Evolutionary conservation across 2,329 filamentous ascomycete species (phyloP), one percentile per base, ranked within the genome.

Genomic region (Tolypocladium sp.): DNA sequence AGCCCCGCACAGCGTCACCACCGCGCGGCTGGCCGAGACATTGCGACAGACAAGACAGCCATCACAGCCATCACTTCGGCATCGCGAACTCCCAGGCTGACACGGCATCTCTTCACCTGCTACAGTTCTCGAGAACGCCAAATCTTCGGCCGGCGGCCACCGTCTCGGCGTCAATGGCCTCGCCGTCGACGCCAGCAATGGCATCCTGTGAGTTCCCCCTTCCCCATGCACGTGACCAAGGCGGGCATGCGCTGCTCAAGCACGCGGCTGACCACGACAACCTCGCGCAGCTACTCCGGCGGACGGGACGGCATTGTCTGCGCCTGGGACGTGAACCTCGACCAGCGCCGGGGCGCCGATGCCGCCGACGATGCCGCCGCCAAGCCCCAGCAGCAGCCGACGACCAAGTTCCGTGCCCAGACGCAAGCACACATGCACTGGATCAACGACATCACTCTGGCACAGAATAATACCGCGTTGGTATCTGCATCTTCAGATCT

Each of bases 271-370:
- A 59, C 52, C 59, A 52, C 49, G 52, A 56, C 55, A 53, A 59
- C 61, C 63, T 57, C 63, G 59, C 56, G 10, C 62, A 97, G 92
- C 68, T 99, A 97, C 77, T 97, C 94, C 53, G 94, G 91, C 65
- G 94, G 94, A 61, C 88, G 94, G 70, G 94, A 99, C 75, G 94
- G 94, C 67, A 89, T 94, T 56, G 88, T 99, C 65, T 99, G 94
- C 77, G 91, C 93, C 62, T 99, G 94, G 94, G 88, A 97, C 73
- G 79, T 97, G 57, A 84, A 91, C 68, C 84, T 90, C 69, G 82
- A 91, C 70, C 79, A 90, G 63, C 77, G 77, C 55, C 65, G 64
- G 58, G 63, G 61, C 58, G 64, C 64, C 60, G 64, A 68, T 57
- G 60, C 64, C 58, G 59, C 66, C 62, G 59, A 68, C 63, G 62